Percentiles rank a stretch among this genome's conserved stretches.
Evolutionary conservation across 2,329 filamentous ascomycete genomes (phyloP).

Genomic region (Cladosporium velox): DNA sequence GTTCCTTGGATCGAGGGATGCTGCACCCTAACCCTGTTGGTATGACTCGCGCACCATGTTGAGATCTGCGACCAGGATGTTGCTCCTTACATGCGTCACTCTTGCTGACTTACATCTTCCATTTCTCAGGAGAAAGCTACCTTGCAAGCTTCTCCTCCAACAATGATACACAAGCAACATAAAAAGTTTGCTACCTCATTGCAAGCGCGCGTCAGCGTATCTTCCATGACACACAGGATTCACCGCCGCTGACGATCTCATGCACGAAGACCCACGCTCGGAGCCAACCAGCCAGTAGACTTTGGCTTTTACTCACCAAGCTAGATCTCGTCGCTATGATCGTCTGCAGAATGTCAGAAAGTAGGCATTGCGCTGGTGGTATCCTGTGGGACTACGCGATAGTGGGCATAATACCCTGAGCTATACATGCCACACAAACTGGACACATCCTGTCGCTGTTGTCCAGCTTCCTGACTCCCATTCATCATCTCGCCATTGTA

Average conservation of each 20-base stretch:
- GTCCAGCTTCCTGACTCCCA: not conserved
- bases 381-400: not conserved
- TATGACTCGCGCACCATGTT: not conserved
- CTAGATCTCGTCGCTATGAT: not conserved
- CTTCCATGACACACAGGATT: not conserved
- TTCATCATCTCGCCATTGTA: not conserved
- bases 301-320: slow-evolving; percentile 1
- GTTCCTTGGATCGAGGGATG: not conserved
- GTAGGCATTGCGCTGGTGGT: not conserved
- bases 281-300: slow-evolving; percentile 8
- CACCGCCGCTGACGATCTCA: slow-evolving; percentile 5
- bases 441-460: not conserved
- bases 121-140: not conserved
- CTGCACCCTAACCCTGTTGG: not conserved
- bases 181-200: not conserved
- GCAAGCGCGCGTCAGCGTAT: not conserved
- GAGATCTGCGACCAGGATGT: not conserved
- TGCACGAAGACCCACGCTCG: slow-evolving; percentile 10
- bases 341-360: not conserved
- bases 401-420: not conserved
- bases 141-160: not conserved
- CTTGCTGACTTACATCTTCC: not conserved
- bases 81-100: not conserved
- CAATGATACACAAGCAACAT: not conserved
- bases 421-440: not conserved